phyloP scores from a whole-genome alignment of 2,329 filamentous ascomycete genomes.

The Colletotrichum eleusines region DNA sequence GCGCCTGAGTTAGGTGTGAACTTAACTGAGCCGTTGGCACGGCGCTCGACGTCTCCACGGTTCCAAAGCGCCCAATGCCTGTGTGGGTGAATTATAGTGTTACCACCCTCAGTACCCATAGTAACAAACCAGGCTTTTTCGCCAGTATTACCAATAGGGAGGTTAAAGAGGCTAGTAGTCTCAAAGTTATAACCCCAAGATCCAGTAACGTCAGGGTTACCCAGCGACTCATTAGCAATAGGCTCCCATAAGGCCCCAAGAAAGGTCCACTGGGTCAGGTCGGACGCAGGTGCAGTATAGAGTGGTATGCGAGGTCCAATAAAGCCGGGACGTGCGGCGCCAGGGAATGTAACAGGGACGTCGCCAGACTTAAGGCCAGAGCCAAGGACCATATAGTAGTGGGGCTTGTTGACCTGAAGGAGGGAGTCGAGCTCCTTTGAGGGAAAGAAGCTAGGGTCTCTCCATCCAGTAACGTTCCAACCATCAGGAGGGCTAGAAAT shows the following conservation, averaged over 20 bases:
- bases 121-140: conserved; percentile 42
- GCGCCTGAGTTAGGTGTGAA: conserved; percentile 37
- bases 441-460: conserved; percentile 42
- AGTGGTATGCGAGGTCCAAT: conserved; percentile 41
- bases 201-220: conserved; percentile 40
- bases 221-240: conserved; percentile 35
- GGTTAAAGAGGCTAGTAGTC: conserved; percentile 40
- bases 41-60: conserved; percentile 38
- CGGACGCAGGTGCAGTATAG: conserved; percentile 36
- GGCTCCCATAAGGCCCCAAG: conserved; percentile 42
- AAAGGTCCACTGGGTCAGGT: conserved; percentile 41
- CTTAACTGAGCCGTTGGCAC: conserved; percentile 40
- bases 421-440: conserved; percentile 37
- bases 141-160: conserved; percentile 29
- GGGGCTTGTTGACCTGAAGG: conserved; percentile 32
- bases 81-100: conserved; percentile 39
- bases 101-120: conserved; percentile 39
- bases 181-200: conserved; percentile 43
- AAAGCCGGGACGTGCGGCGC: conserved; percentile 41
- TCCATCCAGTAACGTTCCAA: conserved; percentile 42
- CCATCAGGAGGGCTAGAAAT: conserved; percentile 38
- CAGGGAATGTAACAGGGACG: conserved; percentile 36
- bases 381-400: conserved; percentile 42
- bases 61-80: conserved; percentile 43
- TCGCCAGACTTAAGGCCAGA: conserved; percentile 40